Conservation (phyloP, 2,329 filamentous ascomycete species). For the Penicillium sp. region DNA sequence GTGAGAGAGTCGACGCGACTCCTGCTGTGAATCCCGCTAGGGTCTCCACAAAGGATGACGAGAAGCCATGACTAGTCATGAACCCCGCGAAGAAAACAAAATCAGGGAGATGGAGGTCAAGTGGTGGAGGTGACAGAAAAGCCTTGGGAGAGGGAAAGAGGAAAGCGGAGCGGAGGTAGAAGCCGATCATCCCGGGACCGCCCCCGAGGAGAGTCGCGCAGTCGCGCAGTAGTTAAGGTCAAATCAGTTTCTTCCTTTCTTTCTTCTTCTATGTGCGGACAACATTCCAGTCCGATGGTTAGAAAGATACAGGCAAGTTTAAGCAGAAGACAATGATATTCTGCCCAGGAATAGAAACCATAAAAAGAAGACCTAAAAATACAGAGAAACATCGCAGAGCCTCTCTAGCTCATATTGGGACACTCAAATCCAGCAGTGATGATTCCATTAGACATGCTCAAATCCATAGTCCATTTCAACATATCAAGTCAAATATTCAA, state of each 20-base stretch:
- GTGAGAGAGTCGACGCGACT: conserved; percentile 77
- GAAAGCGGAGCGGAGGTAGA: not conserved
- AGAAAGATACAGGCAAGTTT: not conserved
- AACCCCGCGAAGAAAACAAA: conserved; percentile 21
- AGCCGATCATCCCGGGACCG: not conserved
- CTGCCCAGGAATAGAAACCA: no score
- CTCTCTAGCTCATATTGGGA: not conserved
- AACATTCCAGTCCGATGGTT: not conserved
- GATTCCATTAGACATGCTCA: not conserved
- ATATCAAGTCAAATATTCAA: not conserved
- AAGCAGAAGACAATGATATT: no score
- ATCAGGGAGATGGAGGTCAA: not conserved
- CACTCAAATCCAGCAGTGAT: not conserved
- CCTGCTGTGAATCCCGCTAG: conserved; percentile 89
- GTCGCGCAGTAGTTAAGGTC: not conserved
- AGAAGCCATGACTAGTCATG: conserved; percentile 59
- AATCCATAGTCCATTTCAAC: not conserved
- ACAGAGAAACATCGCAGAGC: conserved; percentile 5
- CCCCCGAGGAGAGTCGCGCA: not conserved
- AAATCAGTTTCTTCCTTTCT: no score
- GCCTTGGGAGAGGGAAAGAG: not conserved
- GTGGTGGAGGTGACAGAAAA: not conserved
- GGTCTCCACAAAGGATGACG: conserved; percentile 80
- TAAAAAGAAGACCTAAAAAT: conserved; percentile 23
- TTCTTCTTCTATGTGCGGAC: not conserved